Conservation (phyloP, 2,329 filamentous ascomycete genomes). For the Colletotrichum sp. region DNA sequence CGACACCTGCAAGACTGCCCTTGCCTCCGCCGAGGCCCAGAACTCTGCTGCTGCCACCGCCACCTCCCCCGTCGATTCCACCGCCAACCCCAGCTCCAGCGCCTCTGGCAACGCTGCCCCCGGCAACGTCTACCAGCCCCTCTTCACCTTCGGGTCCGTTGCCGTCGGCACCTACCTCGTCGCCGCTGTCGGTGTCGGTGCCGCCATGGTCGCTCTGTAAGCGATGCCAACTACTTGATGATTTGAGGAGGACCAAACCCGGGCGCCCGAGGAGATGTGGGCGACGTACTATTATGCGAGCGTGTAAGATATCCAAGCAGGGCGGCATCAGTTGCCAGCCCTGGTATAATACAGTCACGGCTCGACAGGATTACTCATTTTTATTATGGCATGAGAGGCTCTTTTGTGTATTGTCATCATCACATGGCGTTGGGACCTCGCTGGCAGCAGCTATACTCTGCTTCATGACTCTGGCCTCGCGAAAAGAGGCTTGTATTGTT, state of each 20-base stretch:
- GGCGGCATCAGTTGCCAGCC: background rate
- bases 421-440: slow-evolving; percentile 18
- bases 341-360: slow-evolving; percentile 18
- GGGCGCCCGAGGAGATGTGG: background rate
- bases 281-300: slow-evolving; percentile 3
- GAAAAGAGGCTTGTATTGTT: slow-evolving; percentile 1
- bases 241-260: background rate
- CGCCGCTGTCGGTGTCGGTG: slow-evolving; percentile 57
- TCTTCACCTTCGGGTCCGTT: slow-evolving; percentile 51
- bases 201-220: slow-evolving; percentile 60
- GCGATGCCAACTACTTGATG: background rate
- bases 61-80: slow-evolving; percentile 39
- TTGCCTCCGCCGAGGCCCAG: slow-evolving; percentile 67
- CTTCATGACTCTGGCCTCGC: slow-evolving; percentile 9
- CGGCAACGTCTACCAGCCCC: slow-evolving; percentile 41
- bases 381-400: slow-evolving; percentile 13
- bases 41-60: slow-evolving; percentile 53
- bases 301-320: slow-evolving; percentile 18
- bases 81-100: slow-evolving; percentile 27
- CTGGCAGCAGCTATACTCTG: slow-evolving; percentile 12
- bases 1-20: slow-evolving; percentile 60
- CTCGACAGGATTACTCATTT: slow-evolving; percentile 3
- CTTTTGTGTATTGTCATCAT: slow-evolving; percentile 14
- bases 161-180: slow-evolving; percentile 56
- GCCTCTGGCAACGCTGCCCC: slow-evolving; percentile 18